Evolutionary conservation across 495 filamentous ascomycete species (phyloP), one percentile per base, ranked within the genome.

Genomic region (Alectoria sarmentosa): DNA sequence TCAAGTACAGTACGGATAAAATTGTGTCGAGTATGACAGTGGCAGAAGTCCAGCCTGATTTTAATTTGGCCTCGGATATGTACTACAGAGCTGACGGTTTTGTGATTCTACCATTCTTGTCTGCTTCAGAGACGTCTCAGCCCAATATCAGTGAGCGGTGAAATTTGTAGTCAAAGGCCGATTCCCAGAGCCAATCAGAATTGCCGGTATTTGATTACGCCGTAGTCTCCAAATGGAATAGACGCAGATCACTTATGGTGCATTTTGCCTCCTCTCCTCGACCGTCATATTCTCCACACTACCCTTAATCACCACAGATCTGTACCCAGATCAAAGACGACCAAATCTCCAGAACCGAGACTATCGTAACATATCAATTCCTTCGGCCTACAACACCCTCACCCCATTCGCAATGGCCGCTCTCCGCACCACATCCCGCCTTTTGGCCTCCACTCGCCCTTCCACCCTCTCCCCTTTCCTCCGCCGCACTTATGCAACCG

Each of bases 401-500:
- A 34, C 64, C 2, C 44, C 58, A 41, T 58, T 70, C 74, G 80
- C 74, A 78, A 93, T 93, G 90, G 85, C 90, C 74, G 82, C 88
- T 81, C 86, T 92, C 77, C 88, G 88, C 80, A 83, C 84, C 65
- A 75, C 79, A 57, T 80, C 85, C 72, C 85, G 84, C 73, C 76
- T 89, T 60, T 75, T 90, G 73, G 79, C 82, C 73, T 79, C 84
- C 69, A 75, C 84, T 69, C 75, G 84, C 74, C 75, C 76, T 66
- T 76, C 79, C 39, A 73, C 82, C 60, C 80, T 88, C 61, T 73
- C 79, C 61, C 71, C 76, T 57, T 67, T 72, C 69, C 55, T 78
- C 61, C 73, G 76, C 73, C 77, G 80, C 70, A 73, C 74, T 63
- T 81, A 83, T 75, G 77, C 80, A 67, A 79, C 80, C 64, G 75